phyloP scores from a whole-genome alignment of 2,329 filamentous ascomycete genomes.

The Talaromyces sp. region DNA sequence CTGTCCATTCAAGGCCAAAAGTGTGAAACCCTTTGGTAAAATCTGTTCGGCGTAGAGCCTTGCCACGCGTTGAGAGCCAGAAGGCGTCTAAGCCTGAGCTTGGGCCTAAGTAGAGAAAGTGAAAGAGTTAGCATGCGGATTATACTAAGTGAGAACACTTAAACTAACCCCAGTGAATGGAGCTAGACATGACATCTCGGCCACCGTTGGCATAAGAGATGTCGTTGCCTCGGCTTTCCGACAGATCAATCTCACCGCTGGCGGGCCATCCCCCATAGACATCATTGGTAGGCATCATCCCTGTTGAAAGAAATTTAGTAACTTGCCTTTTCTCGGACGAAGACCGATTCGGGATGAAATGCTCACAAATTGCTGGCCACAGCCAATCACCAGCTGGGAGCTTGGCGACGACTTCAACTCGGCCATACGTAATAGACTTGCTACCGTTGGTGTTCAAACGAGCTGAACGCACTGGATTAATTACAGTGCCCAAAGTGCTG shows the following conservation, averaged over 20 bases:
- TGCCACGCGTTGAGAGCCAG: conserved; percentile 28
- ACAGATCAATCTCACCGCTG: conserved; percentile 55
- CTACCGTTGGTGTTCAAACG: conserved; percentile 50
- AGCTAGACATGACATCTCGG: conserved; percentile 22
- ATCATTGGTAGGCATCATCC: conserved; percentile 52
- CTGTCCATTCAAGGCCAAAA: conserved; percentile 54
- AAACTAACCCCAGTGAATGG: conserved; percentile 38
- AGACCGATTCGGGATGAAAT: conserved; percentile 17
- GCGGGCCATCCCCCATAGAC: conserved; percentile 52
- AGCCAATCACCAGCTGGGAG: conserved; percentile 56
- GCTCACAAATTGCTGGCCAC: conserved; percentile 51
- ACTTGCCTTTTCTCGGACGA: not conserved
- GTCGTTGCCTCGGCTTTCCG: conserved; percentile 50
- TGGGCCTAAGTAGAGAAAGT: conserved; percentile 17
- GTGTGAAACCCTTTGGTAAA: conserved; percentile 45
- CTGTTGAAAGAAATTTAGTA: conserved; percentile 17
- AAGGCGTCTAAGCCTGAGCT: conserved; percentile 22
- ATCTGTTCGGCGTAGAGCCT: conserved; percentile 29
- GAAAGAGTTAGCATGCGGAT: conserved; percentile 19
- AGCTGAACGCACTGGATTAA: conserved; percentile 51
- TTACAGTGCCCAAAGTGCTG: conserved; percentile 44
- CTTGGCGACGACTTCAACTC: conserved; percentile 54
- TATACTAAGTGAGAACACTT: conserved; percentile 40
- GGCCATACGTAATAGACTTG: conserved; percentile 49
- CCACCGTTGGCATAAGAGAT: conserved; percentile 14